Evolutionary conservation across 2,329 filamentous ascomycete species (phyloP), one percentile per base, ranked within the genome.

Genomic region (Pseudogymnoascus sp.): DNA sequence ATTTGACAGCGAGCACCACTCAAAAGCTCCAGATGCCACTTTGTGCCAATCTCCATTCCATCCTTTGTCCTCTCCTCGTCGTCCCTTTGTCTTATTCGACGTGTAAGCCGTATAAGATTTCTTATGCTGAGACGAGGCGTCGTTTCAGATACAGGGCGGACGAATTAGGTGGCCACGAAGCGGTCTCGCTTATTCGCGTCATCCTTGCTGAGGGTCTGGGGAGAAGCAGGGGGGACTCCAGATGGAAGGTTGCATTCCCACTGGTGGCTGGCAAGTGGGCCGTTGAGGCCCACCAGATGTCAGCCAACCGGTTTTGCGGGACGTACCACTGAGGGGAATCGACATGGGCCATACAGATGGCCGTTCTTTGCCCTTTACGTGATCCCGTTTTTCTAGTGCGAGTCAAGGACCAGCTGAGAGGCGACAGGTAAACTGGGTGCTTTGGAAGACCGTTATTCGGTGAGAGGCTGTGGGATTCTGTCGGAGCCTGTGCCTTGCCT

Each of bases 241-340:
- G 49, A 55, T 55, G 49, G 49, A 55, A 55, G 49, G 49, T 55
- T 55, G 49, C 49, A 55, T 33, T 33, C 49, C 49, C 28, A 55
- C 28, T 55, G 49, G 49, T 55, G 49, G 49, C 49, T 55, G 49
- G 41, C 11, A 33, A 55, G 49, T 55, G 49, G 49, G 49, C 28
- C 49, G 28, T 7, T 19, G 14, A 55, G 49, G 49, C 16, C 49
- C 49, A 55, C 49, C 6, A 55, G 49, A 55, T n/a, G 49, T 55
- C 28, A 55, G 28, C 49, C 49, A 55, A 55, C 49, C 49, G 49
- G 49, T 55, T 55, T 55, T 55, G 49, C 49, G 49, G 49, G 49
- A 55, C 49, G 49, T 55, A 55, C 28, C 49, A 55, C 28, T 55
- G 25, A 55, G 49, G 45, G 28, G 25, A 55, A 55, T 55, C 28